Evolutionary conservation across 208 protist species (phyloP).

Genomic region (Wallacemonas collosoma): DNA sequence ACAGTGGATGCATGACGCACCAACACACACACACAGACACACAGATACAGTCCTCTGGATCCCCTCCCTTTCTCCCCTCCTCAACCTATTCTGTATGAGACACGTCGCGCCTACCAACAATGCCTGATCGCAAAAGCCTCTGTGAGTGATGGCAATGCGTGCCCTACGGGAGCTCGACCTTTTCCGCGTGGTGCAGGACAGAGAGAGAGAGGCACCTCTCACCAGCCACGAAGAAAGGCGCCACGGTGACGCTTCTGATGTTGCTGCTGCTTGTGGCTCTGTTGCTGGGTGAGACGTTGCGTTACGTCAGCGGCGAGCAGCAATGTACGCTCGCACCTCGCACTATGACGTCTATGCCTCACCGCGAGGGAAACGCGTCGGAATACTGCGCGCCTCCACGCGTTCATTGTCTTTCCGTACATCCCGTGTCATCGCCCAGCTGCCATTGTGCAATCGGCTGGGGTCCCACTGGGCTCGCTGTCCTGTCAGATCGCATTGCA

Average conservation of each 20-base stretch:
- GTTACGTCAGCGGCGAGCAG: slow-evolving; percentile 35
- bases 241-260: slow-evolving; percentile 23
- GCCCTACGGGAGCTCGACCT: slow-evolving; percentile 32
- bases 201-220: slow-evolving; percentile 36
- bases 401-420: slow-evolving; percentile 22
- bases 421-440: slow-evolving; percentile 26
- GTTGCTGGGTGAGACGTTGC: slow-evolving; percentile 19
- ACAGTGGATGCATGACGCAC: too few species aligned
- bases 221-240: slow-evolving; percentile 28
- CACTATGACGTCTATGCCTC: background rate
- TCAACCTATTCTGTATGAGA: too few species aligned
- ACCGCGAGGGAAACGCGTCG: background rate
- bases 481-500: background rate
- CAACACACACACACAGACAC: too few species aligned
- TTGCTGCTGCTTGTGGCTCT: slow-evolving; percentile 23
- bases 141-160: background rate
- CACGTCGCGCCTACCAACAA: too few species aligned
- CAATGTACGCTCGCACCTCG: slow-evolving; percentile 34
- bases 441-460: background rate
- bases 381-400: background rate
- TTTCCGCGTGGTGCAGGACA: slow-evolving; percentile 47
- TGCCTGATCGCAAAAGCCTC: too few species aligned
- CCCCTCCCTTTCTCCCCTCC: too few species aligned
- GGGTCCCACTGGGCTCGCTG: background rate
- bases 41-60: too few species aligned